These are phyloP conservation scores for Flaveria brownii DNA, from an alignment of 129 eudicot species.

Conservation along the genomic window DNA sequence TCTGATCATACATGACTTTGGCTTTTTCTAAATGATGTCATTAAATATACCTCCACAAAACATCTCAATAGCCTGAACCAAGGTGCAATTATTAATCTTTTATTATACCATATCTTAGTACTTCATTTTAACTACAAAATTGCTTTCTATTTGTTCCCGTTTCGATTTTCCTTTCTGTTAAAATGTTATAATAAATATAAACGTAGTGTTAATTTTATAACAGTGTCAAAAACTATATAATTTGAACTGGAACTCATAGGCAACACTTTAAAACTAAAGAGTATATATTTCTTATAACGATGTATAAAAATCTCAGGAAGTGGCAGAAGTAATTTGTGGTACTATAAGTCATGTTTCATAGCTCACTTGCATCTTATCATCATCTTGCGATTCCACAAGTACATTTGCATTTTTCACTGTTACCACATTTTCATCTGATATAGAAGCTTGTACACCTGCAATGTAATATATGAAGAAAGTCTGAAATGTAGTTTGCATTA, in stretches of 20 bases:
- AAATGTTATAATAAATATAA: neutral
- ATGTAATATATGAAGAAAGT: slow-evolving; percentile 17
- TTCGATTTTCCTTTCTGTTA: neutral
- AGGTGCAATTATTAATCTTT: neutral
- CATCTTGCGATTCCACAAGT: slow-evolving; percentile 69
- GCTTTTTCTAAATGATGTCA: neutral
- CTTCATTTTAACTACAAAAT: slow-evolving; percentile 13
- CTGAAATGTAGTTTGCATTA: neutral
- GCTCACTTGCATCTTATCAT: slow-evolving; percentile 75
- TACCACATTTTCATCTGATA: slow-evolving; percentile 54
- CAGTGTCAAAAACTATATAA: neutral
- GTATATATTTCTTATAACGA: slow-evolving; percentile 12
- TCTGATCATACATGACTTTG: neutral
- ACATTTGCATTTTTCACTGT: slow-evolving; percentile 55
- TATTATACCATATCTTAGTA: slow-evolving; percentile 5
- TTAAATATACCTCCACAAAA: neutral
- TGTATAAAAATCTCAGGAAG: slow-evolving; percentile 18
- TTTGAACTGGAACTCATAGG: neutral
- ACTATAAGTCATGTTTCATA: slow-evolving; percentile 28
- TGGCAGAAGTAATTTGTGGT: slow-evolving; percentile 19
- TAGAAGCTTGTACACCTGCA: slow-evolving; percentile 75
- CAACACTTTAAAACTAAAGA: slow-evolving; percentile 2
- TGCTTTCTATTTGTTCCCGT: neutral
- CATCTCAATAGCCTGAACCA: slow-evolving; percentile 13
- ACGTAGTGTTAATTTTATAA: neutral